These are phyloP conservation scores for Taphrina deformans DNA, from an alignment of 1,139 yeast genomes.

Conservation along the genomic window DNA sequence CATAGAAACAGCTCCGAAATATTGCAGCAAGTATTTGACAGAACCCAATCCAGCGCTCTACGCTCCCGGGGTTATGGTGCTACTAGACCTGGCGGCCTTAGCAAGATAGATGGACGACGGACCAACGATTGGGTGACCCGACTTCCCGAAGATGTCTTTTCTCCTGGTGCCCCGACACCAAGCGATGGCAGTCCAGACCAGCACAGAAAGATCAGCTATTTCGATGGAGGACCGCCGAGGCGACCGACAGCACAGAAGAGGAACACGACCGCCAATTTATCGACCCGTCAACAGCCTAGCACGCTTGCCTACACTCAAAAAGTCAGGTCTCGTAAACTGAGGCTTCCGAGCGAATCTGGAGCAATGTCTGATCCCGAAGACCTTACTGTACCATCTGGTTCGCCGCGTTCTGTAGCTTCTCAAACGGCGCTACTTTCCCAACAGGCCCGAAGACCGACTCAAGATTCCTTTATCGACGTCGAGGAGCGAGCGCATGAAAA, in stretches of 20 bases:
- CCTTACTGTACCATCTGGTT: neutral
- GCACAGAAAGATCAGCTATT: slow-evolving; percentile 13
- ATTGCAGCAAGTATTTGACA: slow-evolving; percentile 22
- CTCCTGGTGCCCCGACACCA: slow-evolving; percentile 19
- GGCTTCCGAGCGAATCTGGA: neutral
- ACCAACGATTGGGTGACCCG: slow-evolving; percentile 29
- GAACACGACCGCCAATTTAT: neutral
- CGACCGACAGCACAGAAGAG: neutral
- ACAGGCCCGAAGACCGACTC: neutral
- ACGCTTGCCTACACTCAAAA: neutral
- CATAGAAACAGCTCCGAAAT: slow-evolving; percentile 14
- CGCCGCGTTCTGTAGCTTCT: neutral
- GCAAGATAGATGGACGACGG: slow-evolving; percentile 11
- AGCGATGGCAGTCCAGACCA: slow-evolving; percentile 31
- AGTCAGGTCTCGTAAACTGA: neutral
- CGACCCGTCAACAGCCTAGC: neutral
- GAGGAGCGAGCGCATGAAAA: slow-evolving; percentile 8
- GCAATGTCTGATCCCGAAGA: slow-evolving; percentile 28
- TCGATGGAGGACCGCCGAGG: slow-evolving; percentile 19
- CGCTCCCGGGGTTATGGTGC: slow-evolving; percentile 15
- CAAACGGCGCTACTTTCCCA: neutral
- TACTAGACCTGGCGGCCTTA: neutral
- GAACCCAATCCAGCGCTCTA: neutral
- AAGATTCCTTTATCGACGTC: slow-evolving; percentile 9
- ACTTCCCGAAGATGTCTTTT: slow-evolving; percentile 24